Percentiles rank a stretch among this genome's conserved stretches.
Evolutionary conservation across 73 alveolate species (phyloP).

Genomic region (Breviolum minutum): DNA sequence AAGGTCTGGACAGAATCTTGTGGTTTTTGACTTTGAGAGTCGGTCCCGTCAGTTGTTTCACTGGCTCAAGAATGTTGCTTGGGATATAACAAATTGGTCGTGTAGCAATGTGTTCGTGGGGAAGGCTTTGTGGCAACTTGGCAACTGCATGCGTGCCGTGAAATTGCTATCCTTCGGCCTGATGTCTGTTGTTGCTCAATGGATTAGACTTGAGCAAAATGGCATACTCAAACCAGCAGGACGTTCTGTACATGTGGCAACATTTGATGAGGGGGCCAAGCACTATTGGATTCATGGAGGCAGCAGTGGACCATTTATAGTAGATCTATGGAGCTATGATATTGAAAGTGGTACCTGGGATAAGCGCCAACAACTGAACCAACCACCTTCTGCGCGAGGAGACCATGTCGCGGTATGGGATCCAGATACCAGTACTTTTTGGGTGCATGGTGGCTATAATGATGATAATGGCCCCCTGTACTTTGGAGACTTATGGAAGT

Average conservation of each 20-base stretch:
- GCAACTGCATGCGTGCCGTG: too few species aligned
- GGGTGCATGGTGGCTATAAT: slow-evolving; percentile 46
- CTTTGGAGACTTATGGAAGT: slow-evolving; percentile 18
- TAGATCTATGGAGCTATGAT: not conserved
- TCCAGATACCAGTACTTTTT: not conserved
- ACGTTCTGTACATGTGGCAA: slow-evolving; percentile 30
- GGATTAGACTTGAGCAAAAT: too few species aligned
- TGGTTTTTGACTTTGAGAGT: too few species aligned
- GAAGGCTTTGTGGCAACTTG: too few species aligned
- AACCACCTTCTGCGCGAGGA: not conserved
- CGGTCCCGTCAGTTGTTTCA: too few species aligned
- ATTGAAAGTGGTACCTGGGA: slow-evolving; percentile 32
- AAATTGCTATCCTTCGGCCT: too few species aligned
- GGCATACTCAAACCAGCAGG: not conserved
- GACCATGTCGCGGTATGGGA: slow-evolving; percentile 61
- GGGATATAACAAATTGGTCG: too few species aligned
- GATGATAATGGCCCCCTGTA: not conserved
- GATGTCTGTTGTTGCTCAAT: too few species aligned
- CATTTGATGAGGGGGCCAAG: not conserved
- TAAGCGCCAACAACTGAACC: not conserved
- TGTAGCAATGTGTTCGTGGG: too few species aligned
- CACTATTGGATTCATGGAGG: slow-evolving; percentile 27
- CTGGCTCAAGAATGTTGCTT: too few species aligned
- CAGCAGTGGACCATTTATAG: not conserved
- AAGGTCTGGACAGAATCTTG: too few species aligned